Evolutionary conservation across 2,329 filamentous ascomycete genomes (phyloP).

Genomic region (Pseudogymnoascus sp.): DNA sequence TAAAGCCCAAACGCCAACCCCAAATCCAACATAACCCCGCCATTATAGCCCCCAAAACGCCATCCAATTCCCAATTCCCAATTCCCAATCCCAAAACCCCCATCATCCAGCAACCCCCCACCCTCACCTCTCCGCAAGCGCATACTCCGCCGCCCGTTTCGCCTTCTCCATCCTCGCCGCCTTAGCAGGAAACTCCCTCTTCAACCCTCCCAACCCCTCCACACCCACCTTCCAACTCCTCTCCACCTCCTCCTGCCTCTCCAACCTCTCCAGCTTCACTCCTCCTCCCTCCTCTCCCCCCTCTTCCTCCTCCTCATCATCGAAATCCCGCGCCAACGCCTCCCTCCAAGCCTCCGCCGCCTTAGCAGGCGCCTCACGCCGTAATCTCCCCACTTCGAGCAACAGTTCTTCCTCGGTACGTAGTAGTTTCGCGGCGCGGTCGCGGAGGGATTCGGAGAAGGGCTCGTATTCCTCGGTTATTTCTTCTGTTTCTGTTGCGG

Average conservation of each 20-base stretch:
- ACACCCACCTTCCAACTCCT: constrained; percentile 40
- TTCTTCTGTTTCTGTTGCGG: constrained; percentile 17
- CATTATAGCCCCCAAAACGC: neutral
- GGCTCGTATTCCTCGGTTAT: constrained; percentile 44
- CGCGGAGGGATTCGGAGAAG: constrained; percentile 51
- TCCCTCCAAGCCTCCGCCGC: constrained; percentile 17
- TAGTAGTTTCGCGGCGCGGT: constrained; percentile 51
- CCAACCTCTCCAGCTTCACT: constrained; percentile 31
- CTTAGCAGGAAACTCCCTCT: constrained; percentile 52
- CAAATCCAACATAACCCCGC: neutral
- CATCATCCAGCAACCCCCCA: neutral
- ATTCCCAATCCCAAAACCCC: neutral
- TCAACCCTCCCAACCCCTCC: constrained; percentile 43
- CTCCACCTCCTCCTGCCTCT: constrained; percentile 42
- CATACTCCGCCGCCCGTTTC: constrained; percentile 39
- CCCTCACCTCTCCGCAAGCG: constrained; percentile 13
- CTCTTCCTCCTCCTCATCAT: constrained; percentile 11
- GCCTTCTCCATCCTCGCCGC: constrained; percentile 60
- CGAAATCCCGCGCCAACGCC: constrained; percentile 16
- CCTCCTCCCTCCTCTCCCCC: constrained; percentile 13
- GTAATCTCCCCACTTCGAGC: constrained; percentile 48
- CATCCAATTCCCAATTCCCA: neutral
- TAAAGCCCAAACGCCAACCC: neutral
- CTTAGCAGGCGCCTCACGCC: constrained; percentile 16
- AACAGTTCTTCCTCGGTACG: constrained; percentile 56